phyloP scores from a whole-genome alignment of 2,329 filamentous ascomycete species.

The Penicillium sp. region DNA sequence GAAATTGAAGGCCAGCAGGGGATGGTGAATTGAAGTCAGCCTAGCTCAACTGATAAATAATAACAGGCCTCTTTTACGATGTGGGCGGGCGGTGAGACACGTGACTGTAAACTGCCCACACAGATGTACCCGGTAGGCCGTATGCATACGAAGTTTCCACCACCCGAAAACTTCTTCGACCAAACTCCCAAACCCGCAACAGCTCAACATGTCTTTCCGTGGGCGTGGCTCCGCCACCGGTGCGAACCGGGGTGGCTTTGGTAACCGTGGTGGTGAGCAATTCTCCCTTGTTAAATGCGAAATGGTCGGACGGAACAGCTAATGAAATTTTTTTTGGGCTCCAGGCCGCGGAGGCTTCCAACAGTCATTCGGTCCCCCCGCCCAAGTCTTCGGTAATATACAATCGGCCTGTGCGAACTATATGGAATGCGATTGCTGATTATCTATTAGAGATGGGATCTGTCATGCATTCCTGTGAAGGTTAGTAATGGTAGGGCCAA shows the following conservation, averaged over 20 bases:
- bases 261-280: constrained; percentile 47
- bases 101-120: constrained; percentile 40
- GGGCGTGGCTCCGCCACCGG: constrained; percentile 57
- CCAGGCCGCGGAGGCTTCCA: constrained; percentile 66
- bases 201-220: constrained; percentile 66
- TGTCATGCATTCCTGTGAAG: constrained; percentile 93
- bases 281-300: background rate
- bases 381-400: constrained; percentile 59
- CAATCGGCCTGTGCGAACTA: constrained; percentile 7
- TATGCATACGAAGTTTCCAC: constrained; percentile 47
- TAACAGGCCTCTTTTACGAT: constrained; percentile 21
- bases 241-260: constrained; percentile 57
- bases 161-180: constrained; percentile 46
- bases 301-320: constrained; percentile 25
- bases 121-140: constrained; percentile 41
- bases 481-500: too few species aligned
- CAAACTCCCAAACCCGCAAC: constrained; percentile 31
- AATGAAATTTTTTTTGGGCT: constrained; percentile 41
- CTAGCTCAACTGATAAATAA: constrained; percentile 7
- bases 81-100: constrained; percentile 40
- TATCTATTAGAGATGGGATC: constrained; percentile 76
- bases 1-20: constrained; percentile 27
- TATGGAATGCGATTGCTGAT: constrained; percentile 34
- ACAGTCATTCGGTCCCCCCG: constrained; percentile 66
- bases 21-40: constrained; percentile 1